Evolutionary conservation across 2,329 filamentous ascomycete genomes (phyloP).

Genomic region (Tolypocladium inflatum): DNA sequence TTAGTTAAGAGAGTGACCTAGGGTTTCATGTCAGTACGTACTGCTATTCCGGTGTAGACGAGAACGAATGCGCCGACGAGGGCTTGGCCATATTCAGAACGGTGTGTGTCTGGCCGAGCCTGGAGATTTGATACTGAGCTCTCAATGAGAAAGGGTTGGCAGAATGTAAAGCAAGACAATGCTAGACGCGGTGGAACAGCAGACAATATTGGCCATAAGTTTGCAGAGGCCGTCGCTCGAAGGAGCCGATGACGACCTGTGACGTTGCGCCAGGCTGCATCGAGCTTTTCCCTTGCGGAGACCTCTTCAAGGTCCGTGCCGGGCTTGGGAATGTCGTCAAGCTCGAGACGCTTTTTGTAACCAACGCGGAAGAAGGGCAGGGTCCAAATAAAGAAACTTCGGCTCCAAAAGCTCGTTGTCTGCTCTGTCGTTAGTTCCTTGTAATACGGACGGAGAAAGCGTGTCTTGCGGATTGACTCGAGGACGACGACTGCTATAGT

Average conservation of each 20-base stretch:
- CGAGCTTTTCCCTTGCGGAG: neutral
- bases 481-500: neutral
- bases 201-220: neutral
- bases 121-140: neutral
- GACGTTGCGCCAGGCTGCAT: neutral
- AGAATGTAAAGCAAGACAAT: neutral
- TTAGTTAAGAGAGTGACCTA: too few species aligned
- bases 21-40: neutral
- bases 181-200: neutral
- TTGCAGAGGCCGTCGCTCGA: neutral
- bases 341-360: neutral
- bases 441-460: neutral
- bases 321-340: neutral
- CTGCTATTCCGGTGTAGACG: neutral
- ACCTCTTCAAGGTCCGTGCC: neutral
- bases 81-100: neutral
- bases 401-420: neutral
- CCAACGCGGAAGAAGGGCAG: neutral
- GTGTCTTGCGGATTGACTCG: neutral
- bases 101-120: neutral
- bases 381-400: neutral
- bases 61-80: neutral
- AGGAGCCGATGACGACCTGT: neutral
- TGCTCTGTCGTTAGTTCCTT: neutral
- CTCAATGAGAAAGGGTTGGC: slow-evolving; percentile 1